Evolutionary conservation across 192 early-diverging fungal species (phyloP).

Genomic region (Entophlyctis helioformis): DNA sequence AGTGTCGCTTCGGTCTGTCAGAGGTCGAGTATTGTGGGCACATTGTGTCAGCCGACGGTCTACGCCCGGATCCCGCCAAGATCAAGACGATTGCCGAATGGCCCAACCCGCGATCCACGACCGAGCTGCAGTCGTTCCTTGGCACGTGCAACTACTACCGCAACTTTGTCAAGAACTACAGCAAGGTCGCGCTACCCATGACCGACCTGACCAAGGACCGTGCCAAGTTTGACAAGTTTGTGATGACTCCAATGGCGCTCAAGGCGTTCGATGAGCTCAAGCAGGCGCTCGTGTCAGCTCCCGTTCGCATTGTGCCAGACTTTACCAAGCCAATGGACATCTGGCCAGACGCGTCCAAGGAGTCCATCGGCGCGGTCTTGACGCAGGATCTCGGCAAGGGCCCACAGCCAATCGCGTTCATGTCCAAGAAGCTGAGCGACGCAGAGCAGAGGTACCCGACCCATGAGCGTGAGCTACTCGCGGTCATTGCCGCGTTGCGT

Average conservation of each 20-base stretch:
- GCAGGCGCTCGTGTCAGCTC: conserved; percentile 6
- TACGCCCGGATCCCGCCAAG: conserved; percentile 16
- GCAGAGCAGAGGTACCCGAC: too few species aligned
- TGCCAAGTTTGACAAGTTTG: too few species aligned
- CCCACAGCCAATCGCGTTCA: conserved; percentile 21
- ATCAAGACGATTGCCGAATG: conserved; percentile 11
- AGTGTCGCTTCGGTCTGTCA: conserved; percentile 14
- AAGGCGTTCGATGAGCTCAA: conserved; percentile 20
- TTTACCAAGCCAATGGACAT: conserved; percentile 12
- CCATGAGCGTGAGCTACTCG: not conserved
- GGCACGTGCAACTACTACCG: conserved; percentile 24
- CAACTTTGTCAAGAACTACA: conserved; percentile 11
- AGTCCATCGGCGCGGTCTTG: conserved; percentile 19
- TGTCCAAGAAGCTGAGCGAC: conserved; percentile 6
- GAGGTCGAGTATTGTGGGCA: conserved; percentile 21
- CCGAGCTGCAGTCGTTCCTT: conserved; percentile 7
- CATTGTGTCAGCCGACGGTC: conserved; percentile 18
- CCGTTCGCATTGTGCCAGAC: conserved; percentile 19
- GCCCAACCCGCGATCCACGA: conserved; percentile 4
- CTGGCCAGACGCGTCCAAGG: conserved; percentile 23
- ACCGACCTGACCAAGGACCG: conserved; percentile 5
- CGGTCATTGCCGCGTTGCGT: not conserved
- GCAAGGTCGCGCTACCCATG: conserved; percentile 8
- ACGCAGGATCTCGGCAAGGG: conserved; percentile 9
- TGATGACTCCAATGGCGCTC: not conserved